Base-by-base conservation (phyloP, 2,329 filamentous ascomycete genomes). In the Fusarium metavorans region DNA sequence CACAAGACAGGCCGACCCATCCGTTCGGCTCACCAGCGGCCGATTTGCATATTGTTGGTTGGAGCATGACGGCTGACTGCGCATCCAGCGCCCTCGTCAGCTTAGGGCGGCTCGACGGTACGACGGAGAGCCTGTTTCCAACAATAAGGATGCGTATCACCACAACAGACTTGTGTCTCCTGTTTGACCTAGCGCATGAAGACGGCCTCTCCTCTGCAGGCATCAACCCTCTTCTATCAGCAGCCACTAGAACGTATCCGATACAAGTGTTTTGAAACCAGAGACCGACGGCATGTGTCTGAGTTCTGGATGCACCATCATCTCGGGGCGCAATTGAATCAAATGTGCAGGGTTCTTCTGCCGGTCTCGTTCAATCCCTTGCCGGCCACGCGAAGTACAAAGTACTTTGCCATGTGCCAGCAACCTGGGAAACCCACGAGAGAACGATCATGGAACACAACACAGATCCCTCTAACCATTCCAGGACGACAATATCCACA, bases 371-470 rank as follows among this genome's bases (percentile, higher is more conserved):
- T 72, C 52, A 35, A 65, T 74, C 48, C 68, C 72, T 66, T 64
- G 60, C 60, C 62, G 45, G 60, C 67, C 70, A 68, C 60, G 59
- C 50, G 66, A 70, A 48, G 76, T 78, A 76, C 72, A 73, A 73
- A 64, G 43, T 78, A 78, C 77, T 76, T 78, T 67, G 77, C 77
- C 77, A 78, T 79, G 77, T 78, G 77, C 64, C 61, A 68, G 63
- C 67, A 69, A 76, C 64, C 58, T 66, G 43, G 50, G 18, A 62
- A 64, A 50, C 52, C 73, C 60, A 74, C 66, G 67, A 76, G 70
- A 65, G 64, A 74, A 73, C 67, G 73, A 75, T 76, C 73, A 64
- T 61, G 37, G 64, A 70, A 64, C 72, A 41, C 32, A 41, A 66
- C 25, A 61, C 37, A 76, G 73, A 76, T 76, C 73, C 54, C 64